Percentiles rank a stretch among this genome's conserved stretches.
Conservation (phyloP, 129 eudicot genomes). For the carrot (Daucus carota) region DNA sequence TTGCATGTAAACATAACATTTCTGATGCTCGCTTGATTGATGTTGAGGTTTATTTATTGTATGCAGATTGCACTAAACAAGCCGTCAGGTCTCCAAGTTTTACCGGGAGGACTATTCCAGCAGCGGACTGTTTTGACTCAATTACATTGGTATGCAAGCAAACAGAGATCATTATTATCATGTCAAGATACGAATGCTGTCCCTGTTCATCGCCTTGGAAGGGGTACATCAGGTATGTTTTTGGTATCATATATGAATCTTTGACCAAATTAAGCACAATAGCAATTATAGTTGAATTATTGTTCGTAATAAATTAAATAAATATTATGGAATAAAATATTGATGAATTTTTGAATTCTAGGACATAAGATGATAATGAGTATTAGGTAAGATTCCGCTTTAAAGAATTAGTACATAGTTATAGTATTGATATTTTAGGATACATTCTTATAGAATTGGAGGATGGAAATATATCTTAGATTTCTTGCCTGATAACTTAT, state of each 20-base stretch:
- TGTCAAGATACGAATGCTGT: slow-evolving; percentile 49
- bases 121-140: slow-evolving; percentile 73
- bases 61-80: slow-evolving; percentile 81
- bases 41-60: slow-evolving; percentile 8
- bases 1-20: background rate
- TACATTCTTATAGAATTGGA: background rate
- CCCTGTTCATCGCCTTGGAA: slow-evolving; percentile 97
- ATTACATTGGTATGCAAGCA: slow-evolving; percentile 60
- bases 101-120: slow-evolving; percentile 89
- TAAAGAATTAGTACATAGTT: no score
- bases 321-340: background rate
- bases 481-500: background rate
- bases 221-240: slow-evolving; percentile 85
- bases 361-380: background rate
- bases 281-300: background rate
- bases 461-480: background rate
- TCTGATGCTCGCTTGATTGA: slow-evolving; percentile 6
- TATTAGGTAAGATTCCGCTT: no score
- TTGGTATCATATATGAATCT: background rate
- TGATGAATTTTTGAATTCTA: background rate
- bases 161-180: slow-evolving; percentile 19
- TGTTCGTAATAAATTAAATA: background rate
- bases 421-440: no score
- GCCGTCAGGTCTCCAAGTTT: slow-evolving; percentile 92
- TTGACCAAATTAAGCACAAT: background rate